Evolutionary conservation across 306 rosid species (phyloP).

Genomic region (Urtica urens): DNA sequence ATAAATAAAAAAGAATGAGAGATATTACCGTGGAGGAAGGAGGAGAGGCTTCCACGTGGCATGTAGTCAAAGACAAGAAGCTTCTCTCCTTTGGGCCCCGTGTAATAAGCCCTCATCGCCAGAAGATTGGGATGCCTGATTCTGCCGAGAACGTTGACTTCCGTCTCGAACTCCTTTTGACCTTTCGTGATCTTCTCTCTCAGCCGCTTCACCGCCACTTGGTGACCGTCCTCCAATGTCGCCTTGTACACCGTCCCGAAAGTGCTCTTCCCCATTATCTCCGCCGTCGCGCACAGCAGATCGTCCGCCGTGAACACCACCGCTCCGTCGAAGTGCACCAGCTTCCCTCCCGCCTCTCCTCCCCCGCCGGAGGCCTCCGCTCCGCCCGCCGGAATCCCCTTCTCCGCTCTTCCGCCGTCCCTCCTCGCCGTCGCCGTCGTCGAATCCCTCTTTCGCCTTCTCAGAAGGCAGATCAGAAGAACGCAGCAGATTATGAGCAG

Average conservation of each 20-base stretch:
- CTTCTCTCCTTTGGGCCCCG: slow-evolving; percentile 86
- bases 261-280: slow-evolving; percentile 92
- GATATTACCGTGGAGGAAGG: slow-evolving; percentile 62
- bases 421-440: slow-evolving; percentile 38
- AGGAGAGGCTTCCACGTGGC: slow-evolving; percentile 65
- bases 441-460: slow-evolving; percentile 43
- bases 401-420: slow-evolving; percentile 39
- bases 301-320: slow-evolving; percentile 73
- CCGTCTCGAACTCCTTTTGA: slow-evolving; percentile 78
- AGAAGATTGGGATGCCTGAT: slow-evolving; percentile 71
- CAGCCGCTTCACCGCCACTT: slow-evolving; percentile 91
- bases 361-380: slow-evolving; percentile 53
- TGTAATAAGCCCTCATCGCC: slow-evolving; percentile 74
- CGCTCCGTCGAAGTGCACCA: slow-evolving; percentile 80
- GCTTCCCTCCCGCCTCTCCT: slow-evolving; percentile 68
- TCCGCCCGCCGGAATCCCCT: slow-evolving; percentile 38
- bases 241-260: slow-evolving; percentile 93
- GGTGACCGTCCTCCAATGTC: slow-evolving; percentile 82
- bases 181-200: slow-evolving; percentile 74
- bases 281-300: slow-evolving; percentile 91
- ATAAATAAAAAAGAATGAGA: not conserved
- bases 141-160: slow-evolving; percentile 55
- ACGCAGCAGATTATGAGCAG: slow-evolving; percentile 46
- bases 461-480: slow-evolving; percentile 45
- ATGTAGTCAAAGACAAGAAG: slow-evolving; percentile 81